phyloP scores from a whole-genome alignment of 139 green algal species.

The Pleodorina starrii region DNA sequence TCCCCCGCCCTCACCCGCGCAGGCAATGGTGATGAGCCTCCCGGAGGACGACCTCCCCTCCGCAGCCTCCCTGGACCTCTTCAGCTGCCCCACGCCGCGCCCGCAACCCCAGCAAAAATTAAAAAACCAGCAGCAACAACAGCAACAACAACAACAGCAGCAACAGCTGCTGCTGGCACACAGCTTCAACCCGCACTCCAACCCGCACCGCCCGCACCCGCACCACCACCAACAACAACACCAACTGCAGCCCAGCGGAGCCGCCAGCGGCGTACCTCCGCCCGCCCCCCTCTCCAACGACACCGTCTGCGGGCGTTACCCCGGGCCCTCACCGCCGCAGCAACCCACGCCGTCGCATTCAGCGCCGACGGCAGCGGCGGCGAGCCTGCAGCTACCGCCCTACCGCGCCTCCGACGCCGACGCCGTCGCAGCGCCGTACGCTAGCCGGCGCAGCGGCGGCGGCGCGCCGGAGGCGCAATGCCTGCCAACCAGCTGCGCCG shows the following conservation, averaged over 20 bases:
- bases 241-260: background rate
- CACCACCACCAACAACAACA: background rate
- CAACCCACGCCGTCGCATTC: background rate
- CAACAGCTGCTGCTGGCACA: background rate
- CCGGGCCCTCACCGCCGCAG: background rate
- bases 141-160: background rate
- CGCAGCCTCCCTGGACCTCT: constrained; percentile 30
- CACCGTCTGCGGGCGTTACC: background rate
- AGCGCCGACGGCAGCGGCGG: background rate
- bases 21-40: constrained; percentile 14
- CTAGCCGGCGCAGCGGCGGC: background rate
- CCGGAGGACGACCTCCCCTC: constrained; percentile 13
- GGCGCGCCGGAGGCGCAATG: no score
- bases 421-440: background rate
- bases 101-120: background rate
- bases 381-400: background rate
- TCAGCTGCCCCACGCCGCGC: background rate
- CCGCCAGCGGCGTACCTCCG: background rate
- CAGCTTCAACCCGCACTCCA: background rate
- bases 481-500: background rate
- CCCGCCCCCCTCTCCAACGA: background rate
- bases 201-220: no score
- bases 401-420: background rate
- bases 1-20: background rate
- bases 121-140: background rate